Evolutionary conservation across 768 basidiomycete genomes (phyloP).

Genomic region (Lactifluus pinguis): DNA sequence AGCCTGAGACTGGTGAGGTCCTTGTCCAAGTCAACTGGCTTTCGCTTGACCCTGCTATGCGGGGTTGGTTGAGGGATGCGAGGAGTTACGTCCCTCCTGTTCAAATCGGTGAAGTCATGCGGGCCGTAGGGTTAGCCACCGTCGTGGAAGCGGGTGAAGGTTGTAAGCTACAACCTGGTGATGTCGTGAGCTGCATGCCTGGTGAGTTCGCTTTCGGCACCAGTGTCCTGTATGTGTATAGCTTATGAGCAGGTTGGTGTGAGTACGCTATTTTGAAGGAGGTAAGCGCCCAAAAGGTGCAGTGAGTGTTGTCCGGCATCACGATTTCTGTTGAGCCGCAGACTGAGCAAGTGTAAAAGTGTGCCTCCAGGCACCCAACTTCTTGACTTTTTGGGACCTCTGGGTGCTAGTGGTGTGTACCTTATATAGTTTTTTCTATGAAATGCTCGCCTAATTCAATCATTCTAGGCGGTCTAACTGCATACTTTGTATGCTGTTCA

Average conservation of each 20-base stretch:
- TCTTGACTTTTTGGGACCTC: conserved; percentile 73
- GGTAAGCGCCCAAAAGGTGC: conserved; percentile 39
- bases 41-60: conserved; percentile 84
- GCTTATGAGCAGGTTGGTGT: conserved; percentile 51
- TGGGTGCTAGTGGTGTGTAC: conserved; percentile 62
- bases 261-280: conserved; percentile 62
- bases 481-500: conserved; percentile 62
- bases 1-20: conserved; percentile 43
- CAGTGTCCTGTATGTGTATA: background rate
- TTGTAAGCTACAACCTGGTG: conserved; percentile 52
- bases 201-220: conserved; percentile 36
- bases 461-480: conserved; percentile 59
- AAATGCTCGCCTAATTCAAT: background rate
- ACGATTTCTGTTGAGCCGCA: background rate
- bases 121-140: conserved; percentile 54
- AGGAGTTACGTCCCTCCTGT: conserved; percentile 54
- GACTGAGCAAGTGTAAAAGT: conserved; percentile 27
- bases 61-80: conserved; percentile 66
- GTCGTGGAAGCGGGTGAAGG: conserved; percentile 50
- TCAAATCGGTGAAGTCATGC: conserved; percentile 50
- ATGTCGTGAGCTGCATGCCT: conserved; percentile 51
- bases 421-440: background rate
- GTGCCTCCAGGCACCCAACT: conserved; percentile 49
- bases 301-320: conserved; percentile 33
- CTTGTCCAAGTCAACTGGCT: conserved; percentile 75